phyloP scores from a whole-genome alignment of 257 asterid genomes.

The Paulownia fortunei region DNA sequence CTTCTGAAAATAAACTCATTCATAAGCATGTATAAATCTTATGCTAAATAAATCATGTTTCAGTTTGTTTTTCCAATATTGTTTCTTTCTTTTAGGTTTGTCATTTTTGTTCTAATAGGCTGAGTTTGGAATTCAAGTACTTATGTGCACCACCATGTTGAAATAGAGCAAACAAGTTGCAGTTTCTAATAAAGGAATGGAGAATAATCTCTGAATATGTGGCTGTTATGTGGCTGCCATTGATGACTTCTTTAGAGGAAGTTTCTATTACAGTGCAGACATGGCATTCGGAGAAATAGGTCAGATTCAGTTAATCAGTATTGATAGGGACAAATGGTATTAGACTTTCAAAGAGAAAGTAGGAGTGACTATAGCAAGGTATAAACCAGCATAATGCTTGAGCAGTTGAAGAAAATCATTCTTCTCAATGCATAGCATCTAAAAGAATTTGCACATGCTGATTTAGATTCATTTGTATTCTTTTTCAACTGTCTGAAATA shows the following conservation, averaged over 20 bases:
- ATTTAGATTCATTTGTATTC: constrained; percentile 3
- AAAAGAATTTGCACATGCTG: not conserved
- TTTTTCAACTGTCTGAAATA: not conserved
- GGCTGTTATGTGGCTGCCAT: not conserved
- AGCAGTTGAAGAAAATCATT: not conserved
- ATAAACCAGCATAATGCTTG: constrained; percentile 39
- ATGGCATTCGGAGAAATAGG: constrained; percentile 26
- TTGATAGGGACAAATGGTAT: not conserved
- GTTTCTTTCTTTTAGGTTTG: not conserved
- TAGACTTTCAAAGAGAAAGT: constrained; percentile 7
- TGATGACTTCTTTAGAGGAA: constrained; percentile 20
- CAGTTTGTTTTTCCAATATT: not conserved
- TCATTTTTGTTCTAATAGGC: not conserved
- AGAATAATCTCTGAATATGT: constrained; percentile 1
- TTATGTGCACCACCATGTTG: not conserved
- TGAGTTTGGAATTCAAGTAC: not conserved
- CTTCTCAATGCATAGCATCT: not conserved
- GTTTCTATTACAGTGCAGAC: constrained; percentile 23
- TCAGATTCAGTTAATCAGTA: not conserved
- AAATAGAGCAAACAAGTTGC: constrained; percentile 14
- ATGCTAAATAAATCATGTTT: no score
- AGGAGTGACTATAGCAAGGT: constrained; percentile 16
- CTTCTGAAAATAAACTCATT: no score
- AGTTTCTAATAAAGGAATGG: constrained; percentile 23
- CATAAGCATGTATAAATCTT: no score